Evolutionary conservation across 768 basidiomycete species (phyloP).

Genomic region (Podaxis sp.): DNA sequence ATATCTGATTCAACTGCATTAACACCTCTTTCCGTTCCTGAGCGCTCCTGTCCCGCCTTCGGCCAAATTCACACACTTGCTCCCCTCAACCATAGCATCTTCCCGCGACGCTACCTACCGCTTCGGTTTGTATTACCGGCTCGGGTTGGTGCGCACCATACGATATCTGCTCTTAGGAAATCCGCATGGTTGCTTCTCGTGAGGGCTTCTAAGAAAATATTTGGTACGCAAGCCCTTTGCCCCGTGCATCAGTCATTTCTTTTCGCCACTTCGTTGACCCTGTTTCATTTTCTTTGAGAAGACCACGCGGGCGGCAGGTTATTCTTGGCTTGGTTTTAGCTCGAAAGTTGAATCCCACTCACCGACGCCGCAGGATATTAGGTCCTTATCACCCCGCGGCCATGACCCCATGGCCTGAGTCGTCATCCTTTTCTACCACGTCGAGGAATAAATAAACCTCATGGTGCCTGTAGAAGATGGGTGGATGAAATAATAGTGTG

Average conservation of each 20-base stretch:
- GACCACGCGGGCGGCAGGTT: not conserved
- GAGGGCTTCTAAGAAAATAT: not conserved
- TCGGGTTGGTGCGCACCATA: not conserved
- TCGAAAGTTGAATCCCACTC: not conserved
- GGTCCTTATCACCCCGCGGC: not conserved
- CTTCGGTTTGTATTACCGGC: constrained; percentile 2
- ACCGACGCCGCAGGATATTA: not conserved
- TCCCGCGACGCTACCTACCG: not conserved
- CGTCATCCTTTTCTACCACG: not conserved
- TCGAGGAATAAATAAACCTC: not conserved
- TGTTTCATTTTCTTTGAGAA: constrained; percentile 12
- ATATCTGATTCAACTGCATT: not conserved
- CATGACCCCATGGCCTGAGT: not conserved
- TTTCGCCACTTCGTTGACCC: constrained; percentile 11
- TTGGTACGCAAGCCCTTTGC: constrained; percentile 9
- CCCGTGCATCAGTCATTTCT: not conserved
- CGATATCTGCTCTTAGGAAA: constrained; percentile 1
- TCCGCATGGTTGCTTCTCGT: not conserved
- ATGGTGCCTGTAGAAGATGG: not conserved
- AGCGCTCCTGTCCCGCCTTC: not conserved
- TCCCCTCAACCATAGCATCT: not conserved
- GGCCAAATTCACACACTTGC: not conserved
- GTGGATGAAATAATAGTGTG: constrained; percentile 9
- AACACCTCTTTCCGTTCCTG: not conserved
- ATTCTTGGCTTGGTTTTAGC: not conserved